Evolutionary conservation across 805 yeast genomes (phyloP).

Genomic region (Kazachstania viticola): DNA sequence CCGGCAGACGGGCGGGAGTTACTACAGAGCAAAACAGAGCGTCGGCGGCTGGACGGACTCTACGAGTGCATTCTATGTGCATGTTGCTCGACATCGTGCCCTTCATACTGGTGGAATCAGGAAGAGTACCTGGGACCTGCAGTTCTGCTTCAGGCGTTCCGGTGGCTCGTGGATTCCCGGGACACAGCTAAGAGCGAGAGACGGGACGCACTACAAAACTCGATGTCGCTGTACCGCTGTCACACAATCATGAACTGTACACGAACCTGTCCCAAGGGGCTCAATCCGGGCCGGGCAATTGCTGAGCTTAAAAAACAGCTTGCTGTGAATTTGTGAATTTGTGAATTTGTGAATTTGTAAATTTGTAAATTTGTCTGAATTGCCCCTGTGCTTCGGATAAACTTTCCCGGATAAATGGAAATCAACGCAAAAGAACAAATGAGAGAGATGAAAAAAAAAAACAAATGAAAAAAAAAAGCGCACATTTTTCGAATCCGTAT

Average conservation of each 20-base stretch:
- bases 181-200: conserved; percentile 79
- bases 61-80: conserved; percentile 98
- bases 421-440: too few species aligned
- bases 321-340: too few species aligned
- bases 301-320: conserved; percentile 92
- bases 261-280: conserved; percentile 94
- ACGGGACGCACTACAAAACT: conserved; percentile 84
- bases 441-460: too few species aligned
- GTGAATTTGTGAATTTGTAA: too few species aligned
- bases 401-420: too few species aligned
- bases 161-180: conserved; percentile 97
- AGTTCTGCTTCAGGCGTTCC: conserved; percentile 95
- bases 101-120: conserved; percentile 99
- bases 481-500: too few species aligned
- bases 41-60: conserved; percentile 91
- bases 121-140: conserved; percentile 98
- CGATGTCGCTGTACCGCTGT: conserved; percentile 96
- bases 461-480: not conserved
- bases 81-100: conserved; percentile 97
- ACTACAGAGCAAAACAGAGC: conserved; percentile 81
- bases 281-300: conserved; percentile 95
- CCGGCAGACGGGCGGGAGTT: conserved; percentile 92
- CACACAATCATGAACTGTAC: conserved; percentile 99
- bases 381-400: too few species aligned
- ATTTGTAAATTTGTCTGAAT: too few species aligned